These are phyloP conservation scores for Ramaria rubella DNA, from an alignment of 768 basidiomycete species.

Conservation along the genomic window DNA sequence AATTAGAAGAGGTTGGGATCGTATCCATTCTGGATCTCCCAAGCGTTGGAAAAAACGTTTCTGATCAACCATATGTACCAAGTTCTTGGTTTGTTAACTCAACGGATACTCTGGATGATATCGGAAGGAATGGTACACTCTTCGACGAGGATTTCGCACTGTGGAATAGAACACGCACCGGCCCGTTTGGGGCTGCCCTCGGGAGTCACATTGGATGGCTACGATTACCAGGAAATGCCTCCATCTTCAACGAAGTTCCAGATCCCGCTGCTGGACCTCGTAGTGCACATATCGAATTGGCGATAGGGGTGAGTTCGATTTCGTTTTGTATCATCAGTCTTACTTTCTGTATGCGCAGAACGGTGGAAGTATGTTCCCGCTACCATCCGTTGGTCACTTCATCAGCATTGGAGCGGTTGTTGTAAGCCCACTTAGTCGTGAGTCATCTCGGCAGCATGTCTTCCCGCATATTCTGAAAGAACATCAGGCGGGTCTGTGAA, in stretches of 20 bases:
- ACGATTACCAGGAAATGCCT: constrained; percentile 24
- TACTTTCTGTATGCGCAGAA: neutral
- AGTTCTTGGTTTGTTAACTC: constrained; percentile 17
- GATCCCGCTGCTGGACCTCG: constrained; percentile 32
- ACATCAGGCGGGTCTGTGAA: constrained; percentile 32
- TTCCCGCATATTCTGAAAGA: neutral
- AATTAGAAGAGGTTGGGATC: constrained; percentile 18
- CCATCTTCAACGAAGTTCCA: constrained; percentile 23
- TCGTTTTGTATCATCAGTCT: neutral
- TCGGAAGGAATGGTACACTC: constrained; percentile 10
- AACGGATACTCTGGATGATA: constrained; percentile 10
- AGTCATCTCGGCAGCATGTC: constrained; percentile 6
- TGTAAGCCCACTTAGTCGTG: constrained; percentile 5
- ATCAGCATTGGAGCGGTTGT: neutral
- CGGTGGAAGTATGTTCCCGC: neutral
- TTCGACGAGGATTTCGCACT: constrained; percentile 1
- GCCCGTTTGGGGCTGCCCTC: constrained; percentile 21
- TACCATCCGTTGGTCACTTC: neutral
- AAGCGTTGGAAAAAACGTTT: constrained; percentile 32
- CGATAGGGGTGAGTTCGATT: constrained; percentile 35
- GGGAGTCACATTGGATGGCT: constrained; percentile 24
- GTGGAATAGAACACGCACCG: constrained; percentile 25
- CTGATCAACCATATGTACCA: constrained; percentile 19
- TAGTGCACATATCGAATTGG: constrained; percentile 30
- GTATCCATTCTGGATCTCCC: constrained; percentile 23